Base-by-base conservation (phyloP, 352 stramenopile genomes). In the Elongisporangium senticosum region DNA sequence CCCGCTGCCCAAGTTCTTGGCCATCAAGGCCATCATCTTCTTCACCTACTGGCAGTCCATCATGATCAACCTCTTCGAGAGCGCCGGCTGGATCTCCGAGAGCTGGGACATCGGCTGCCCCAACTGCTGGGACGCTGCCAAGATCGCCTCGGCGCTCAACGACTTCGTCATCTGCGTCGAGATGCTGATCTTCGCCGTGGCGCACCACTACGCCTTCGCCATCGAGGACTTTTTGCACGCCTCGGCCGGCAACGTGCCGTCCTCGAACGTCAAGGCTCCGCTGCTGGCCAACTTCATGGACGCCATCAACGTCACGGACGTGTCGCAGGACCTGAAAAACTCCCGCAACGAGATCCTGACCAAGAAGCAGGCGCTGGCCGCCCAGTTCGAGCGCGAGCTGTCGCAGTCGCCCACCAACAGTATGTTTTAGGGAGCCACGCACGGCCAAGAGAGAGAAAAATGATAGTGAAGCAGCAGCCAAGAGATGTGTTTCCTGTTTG, bases 161-260 rank as follows among this genome's bases (percentile, higher is more conserved):
- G 89, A 98, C 75, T 95, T 97, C 64, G 74, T 98, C 65, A 98
- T 98, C 62, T 98, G 93, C 65, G 77, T 97, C 26, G 93, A 98
- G 64, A 98, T 98, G 93, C 79, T 98, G 53, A 79, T 94, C 52
- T 96, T 96, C 53, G 90, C 92, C 6, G 60, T 98, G 20, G 89
- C 87, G 21, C 95, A 98, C 72, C 91, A 96, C 64, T 98, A 91
- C 59, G 89, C 89, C 15, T 98, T 98, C 55, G 86, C 84, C 3
- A 94, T 97, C 62, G 88, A 94, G 43, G 91, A 97, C 64, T 97
- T 94, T 67, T 53, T 94, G 37, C 62, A 70, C 17, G 65, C 71
- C 8, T 66, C 77, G 21, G 63, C 64, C 11, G 53, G 69, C 14
- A 74, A 51, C 48, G 60, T 90, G 22, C 72, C 83, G 54, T 82